Evolutionary conservation across 768 basidiomycete genomes (phyloP), one percentile per base, ranked within the genome.

Genomic region (Zangia roseola): DNA sequence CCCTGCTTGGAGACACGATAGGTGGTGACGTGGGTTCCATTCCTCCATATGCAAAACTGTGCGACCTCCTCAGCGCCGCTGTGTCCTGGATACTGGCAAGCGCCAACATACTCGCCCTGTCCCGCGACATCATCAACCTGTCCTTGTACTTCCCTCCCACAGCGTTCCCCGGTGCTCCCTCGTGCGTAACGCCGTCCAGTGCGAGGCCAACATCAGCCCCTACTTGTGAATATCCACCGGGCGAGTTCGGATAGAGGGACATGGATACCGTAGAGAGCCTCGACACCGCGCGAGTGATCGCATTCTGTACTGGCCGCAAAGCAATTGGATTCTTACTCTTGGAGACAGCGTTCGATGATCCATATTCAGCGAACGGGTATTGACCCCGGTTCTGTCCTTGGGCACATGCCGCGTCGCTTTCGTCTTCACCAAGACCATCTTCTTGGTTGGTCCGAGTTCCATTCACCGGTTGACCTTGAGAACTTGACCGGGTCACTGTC

Each of bases 11-110:
- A 64, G 56, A 57, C 49, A 36, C 54, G 39, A 47, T 65, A 47
- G 39, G 47, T 21, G 81, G 79, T 9, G 81, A 80, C 4, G 63
- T 57, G 24, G 75, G 60, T 46, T 81, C 80, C 33, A 76, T 74
- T 31, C 78, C 80, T 49, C 77, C 80, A 49, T 86, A 84, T 4
- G 82, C 75, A 57, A 63, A 61, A 43, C 65, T 71, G 36, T 69
- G 67, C n/a, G 65, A 70, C 28, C 59, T 61, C 20, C 63, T 63
- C 24, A 67, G 43, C 19, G 46, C 50, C 23, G 58, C 49, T 2
- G 45, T 31, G 21, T 65, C 67, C 39, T 52, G 65, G 49, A 35
- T 35, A 38, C 47, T 50, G 2, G 54, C 33, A 16, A 58, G 43
- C n/a, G 60, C 47, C 21, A 55, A 47, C 58, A 57, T 55, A n/a